Evolutionary conservation across 2,329 filamentous ascomycete species (phyloP).

Genomic region (Hypoxylon sp.): DNA sequence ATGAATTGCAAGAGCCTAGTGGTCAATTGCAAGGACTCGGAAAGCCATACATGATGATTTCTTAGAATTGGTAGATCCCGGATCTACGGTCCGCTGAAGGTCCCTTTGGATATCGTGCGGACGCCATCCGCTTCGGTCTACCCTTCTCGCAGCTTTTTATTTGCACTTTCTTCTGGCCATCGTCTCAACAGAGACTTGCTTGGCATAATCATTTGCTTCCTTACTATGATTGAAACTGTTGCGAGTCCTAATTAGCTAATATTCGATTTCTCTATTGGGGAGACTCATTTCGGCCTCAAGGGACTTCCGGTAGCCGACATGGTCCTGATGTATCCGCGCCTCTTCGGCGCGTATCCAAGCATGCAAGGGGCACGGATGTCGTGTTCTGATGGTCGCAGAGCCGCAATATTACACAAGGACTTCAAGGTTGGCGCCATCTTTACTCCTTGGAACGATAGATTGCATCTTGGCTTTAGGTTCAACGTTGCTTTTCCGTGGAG

Average conservation of each 20-base stretch:
- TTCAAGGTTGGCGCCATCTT: neutral
- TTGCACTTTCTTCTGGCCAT: neutral
- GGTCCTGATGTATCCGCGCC: slow-evolving; percentile 1
- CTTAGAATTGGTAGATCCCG: slow-evolving; percentile 20
- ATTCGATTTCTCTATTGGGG: neutral
- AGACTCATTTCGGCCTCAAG: slow-evolving; percentile 2
- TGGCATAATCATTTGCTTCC: neutral
- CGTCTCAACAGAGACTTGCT: slow-evolving; percentile 7
- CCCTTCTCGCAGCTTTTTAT: slow-evolving; percentile 3
- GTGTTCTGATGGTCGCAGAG: slow-evolving; percentile 15
- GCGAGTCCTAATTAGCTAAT: neutral
- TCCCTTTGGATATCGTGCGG: neutral
- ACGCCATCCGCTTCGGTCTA: neutral
- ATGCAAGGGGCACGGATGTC: slow-evolving; percentile 25
- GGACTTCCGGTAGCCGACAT: slow-evolving; percentile 1
- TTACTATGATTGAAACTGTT: neutral
- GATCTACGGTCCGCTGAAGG: slow-evolving; percentile 32
- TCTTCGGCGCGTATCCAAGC: slow-evolving; percentile 14
- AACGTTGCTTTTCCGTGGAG: neutral
- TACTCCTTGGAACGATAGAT: slow-evolving; percentile 1
- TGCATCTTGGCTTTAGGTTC: neutral
- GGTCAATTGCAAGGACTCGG: slow-evolving; percentile 11
- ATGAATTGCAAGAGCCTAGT: slow-evolving; percentile 24
- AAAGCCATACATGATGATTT: slow-evolving; percentile 1
- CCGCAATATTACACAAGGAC: slow-evolving; percentile 22